Evolutionary conservation across 1,139 yeast genomes (phyloP).

Genomic region (Geotrichum candidum): DNA sequence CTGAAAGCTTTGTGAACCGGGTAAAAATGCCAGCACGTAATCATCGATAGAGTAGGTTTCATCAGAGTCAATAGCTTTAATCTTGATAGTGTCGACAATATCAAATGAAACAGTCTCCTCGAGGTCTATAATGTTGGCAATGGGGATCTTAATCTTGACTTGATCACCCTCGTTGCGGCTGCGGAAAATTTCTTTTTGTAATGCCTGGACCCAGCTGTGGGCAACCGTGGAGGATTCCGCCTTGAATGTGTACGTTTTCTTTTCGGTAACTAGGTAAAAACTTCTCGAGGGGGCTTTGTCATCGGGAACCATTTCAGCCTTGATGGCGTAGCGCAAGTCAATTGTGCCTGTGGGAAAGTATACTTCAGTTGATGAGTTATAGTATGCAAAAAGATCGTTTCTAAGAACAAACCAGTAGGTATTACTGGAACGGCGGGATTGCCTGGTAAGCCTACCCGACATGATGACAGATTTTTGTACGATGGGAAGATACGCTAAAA

Average conservation of each 20-base stretch:
- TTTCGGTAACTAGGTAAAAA: slow-evolving; percentile 43
- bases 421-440: slow-evolving; percentile 26
- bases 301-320: slow-evolving; percentile 47
- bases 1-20: slow-evolving; percentile 7
- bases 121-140: slow-evolving; percentile 57
- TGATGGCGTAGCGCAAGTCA: slow-evolving; percentile 58
- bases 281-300: slow-evolving; percentile 25
- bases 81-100: slow-evolving; percentile 43
- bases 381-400: slow-evolving; percentile 63
- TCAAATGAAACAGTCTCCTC: slow-evolving; percentile 50
- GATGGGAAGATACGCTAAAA: slow-evolving; percentile 74
- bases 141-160: slow-evolving; percentile 72
- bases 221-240: slow-evolving; percentile 74
- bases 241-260: slow-evolving; percentile 55
- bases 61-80: slow-evolving; percentile 47
- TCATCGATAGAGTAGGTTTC: slow-evolving; percentile 56
- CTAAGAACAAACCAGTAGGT: slow-evolving; percentile 77
- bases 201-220: slow-evolving; percentile 67
- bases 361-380: slow-evolving; percentile 64
- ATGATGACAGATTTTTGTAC: slow-evolving; percentile 40
- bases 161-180: slow-evolving; percentile 64
- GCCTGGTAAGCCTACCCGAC: slow-evolving; percentile 42
- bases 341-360: slow-evolving; percentile 78
- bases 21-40: slow-evolving; percentile 61
- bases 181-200: slow-evolving; percentile 73